Evolutionary conservation across 2,329 filamentous ascomycete genomes (phyloP).

Genomic region (Lachnellula arida): DNA sequence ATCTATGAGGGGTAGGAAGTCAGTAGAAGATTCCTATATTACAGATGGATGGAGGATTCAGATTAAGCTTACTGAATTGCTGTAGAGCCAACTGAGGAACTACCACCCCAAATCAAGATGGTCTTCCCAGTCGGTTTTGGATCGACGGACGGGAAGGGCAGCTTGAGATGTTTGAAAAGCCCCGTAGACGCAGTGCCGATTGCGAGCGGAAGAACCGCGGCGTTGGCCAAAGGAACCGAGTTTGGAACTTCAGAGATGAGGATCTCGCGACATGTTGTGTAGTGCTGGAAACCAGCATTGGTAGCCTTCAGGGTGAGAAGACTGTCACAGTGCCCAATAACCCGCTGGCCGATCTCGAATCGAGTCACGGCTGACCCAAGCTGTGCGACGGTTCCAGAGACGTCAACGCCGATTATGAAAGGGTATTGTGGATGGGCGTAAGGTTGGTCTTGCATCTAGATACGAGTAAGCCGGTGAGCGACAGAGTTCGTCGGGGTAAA

Average conservation of each 20-base stretch:
- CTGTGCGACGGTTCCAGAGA: conserved; percentile 29
- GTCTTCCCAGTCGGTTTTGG: conserved; percentile 15
- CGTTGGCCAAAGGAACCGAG: conserved; percentile 30
- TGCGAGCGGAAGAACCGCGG: conserved; percentile 34
- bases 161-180: conserved; percentile 24
- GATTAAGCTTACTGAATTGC: conserved; percentile 22
- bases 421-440: conserved; percentile 15
- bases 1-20: background rate
- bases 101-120: conserved; percentile 25
- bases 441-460: conserved; percentile 20
- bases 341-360: conserved; percentile 34
- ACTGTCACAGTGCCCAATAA: conserved; percentile 28
- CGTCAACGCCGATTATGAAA: conserved; percentile 25
- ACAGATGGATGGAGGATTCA: no score
- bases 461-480: background rate
- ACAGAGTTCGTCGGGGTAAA: background rate
- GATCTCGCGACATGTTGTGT: conserved; percentile 24
- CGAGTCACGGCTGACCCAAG: conserved; percentile 42
- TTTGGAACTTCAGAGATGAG: conserved; percentile 29
- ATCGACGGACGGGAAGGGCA: conserved; percentile 13
- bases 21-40: no score
- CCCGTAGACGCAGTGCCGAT: conserved; percentile 32
- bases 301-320: conserved; percentile 17
- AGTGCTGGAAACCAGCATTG: conserved; percentile 32
- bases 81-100: conserved; percentile 15